These are phyloP conservation scores for Megacollybia marginata DNA, from an alignment of 768 basidiomycete species.

Conservation along the genomic window DNA sequence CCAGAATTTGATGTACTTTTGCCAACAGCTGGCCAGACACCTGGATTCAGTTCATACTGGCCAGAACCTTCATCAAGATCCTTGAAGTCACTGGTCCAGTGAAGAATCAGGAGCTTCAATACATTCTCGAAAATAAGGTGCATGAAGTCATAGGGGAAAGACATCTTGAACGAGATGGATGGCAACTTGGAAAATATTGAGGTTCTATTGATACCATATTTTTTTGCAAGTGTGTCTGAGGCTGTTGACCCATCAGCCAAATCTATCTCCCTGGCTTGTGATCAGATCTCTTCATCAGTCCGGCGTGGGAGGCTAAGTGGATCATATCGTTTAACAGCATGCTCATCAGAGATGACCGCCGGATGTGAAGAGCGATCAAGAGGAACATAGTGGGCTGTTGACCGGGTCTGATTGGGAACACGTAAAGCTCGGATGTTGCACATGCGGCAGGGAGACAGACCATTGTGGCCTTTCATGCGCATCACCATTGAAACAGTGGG, in stretches of 20 bases:
- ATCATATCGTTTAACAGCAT: constrained; percentile 2
- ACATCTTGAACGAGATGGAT: constrained; percentile 17
- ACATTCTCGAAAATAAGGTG: constrained; percentile 30
- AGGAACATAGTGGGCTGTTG: constrained; percentile 7
- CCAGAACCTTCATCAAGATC: constrained; percentile 16
- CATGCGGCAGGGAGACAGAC: constrained; percentile 14
- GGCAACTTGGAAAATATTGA: constrained; percentile 14
- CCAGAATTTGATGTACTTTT: constrained; percentile 14
- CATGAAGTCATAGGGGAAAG: constrained; percentile 30
- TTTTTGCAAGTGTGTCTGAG: constrained; percentile 6
- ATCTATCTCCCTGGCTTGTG: constrained; percentile 1
- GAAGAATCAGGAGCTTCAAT: constrained; percentile 17
- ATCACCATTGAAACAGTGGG: constrained; percentile 15
- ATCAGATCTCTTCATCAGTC: constrained; percentile 12
- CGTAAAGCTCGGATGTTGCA: constrained; percentile 14
- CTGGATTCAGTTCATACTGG: constrained; percentile 11
- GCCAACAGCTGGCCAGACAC: constrained; percentile 24
- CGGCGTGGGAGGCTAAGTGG: constrained; percentile 16
- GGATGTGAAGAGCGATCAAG: constrained; percentile 9
- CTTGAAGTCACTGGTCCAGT: constrained; percentile 28
- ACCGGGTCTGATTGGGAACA: too few species aligned
- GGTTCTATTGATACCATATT: constrained; percentile 17
- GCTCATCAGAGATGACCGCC: background rate
- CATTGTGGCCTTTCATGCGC: constrained; percentile 26
- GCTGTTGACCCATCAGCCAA: background rate